A percentile compares a stretch with the other conserved stretches of the same genome.
These are phyloP conservation scores for Didymella pomorum DNA, from an alignment of 2,329 filamentous ascomycete species.

Conservation along the genomic window DNA sequence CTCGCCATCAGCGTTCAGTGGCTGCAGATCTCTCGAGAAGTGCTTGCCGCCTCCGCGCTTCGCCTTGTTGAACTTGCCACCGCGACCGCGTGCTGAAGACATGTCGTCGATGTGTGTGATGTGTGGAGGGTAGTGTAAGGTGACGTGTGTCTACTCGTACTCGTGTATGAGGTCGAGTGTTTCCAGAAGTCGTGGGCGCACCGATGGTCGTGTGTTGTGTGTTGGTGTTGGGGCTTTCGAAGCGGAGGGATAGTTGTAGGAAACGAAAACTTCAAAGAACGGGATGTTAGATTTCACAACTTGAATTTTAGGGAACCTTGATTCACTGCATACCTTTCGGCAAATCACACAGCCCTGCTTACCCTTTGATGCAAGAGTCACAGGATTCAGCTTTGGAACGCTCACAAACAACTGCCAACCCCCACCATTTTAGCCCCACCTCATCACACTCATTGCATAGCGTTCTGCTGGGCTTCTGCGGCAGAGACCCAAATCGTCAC, in stretches of 20 bases:
- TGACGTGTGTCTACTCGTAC: constrained; percentile 5
- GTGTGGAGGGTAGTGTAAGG: constrained; percentile 5
- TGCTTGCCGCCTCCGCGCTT: constrained; percentile 94
- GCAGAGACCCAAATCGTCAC: too few species aligned
- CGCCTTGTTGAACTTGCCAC: constrained; percentile 93
- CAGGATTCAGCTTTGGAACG: background rate
- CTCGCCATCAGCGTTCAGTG: constrained; percentile 88
- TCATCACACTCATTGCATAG: constrained; percentile 15
- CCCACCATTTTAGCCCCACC: constrained; percentile 20
- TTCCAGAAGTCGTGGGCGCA: background rate
- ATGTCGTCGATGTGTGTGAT: constrained; percentile 46
- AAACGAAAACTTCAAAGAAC: constrained; percentile 21
- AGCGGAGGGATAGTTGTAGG: constrained; percentile 7
- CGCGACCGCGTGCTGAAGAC: constrained; percentile 74
- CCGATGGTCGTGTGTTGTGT: constrained; percentile 17
- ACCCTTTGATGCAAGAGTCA: constrained; percentile 13
- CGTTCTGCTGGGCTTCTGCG: too few species aligned
- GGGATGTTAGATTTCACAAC: constrained; percentile 17
- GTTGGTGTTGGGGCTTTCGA: constrained; percentile 15
- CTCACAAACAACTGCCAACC: constrained; percentile 15
- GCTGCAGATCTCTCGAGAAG: constrained; percentile 90
- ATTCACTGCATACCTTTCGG: background rate
- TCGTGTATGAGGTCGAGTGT: background rate
- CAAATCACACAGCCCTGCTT: constrained; percentile 5
- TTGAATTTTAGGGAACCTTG: background rate